These are phyloP conservation scores for Schizosaccharomyces osmophilus DNA, from an alignment of 805 yeast species.

Conservation along the genomic window DNA sequence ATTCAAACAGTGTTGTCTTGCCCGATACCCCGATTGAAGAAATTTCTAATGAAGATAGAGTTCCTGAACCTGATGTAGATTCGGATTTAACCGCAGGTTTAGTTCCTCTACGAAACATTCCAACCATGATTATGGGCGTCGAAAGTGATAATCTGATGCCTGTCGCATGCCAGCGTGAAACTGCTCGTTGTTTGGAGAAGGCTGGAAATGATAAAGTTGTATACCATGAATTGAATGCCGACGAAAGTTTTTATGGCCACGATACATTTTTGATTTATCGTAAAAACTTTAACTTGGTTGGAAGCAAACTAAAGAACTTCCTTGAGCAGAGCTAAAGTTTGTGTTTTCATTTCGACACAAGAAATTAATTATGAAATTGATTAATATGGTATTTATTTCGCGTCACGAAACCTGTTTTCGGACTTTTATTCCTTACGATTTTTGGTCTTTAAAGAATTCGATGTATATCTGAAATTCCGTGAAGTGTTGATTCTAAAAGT, in stretches of 20 bases:
- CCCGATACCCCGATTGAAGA: background rate
- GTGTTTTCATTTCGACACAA: no score
- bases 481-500: no score
- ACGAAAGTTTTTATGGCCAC: slow-evolving; percentile 66
- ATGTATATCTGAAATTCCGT: no score
- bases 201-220: slow-evolving; percentile 19
- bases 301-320: background rate
- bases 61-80: background rate
- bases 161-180: slow-evolving; percentile 79
- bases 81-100: slow-evolving; percentile 45
- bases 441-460: no score
- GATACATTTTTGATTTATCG: slow-evolving; percentile 68
- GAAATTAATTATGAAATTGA: no score
- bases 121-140: slow-evolving; percentile 67
- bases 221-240: slow-evolving; percentile 53
- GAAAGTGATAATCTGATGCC: slow-evolving; percentile 81
- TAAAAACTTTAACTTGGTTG: slow-evolving; percentile 31
- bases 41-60: background rate
- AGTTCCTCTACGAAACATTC: slow-evolving; percentile 32
- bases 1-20: background rate
- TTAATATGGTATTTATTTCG: no score
- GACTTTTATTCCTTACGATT: no score
- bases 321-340: background rate
- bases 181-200: slow-evolving; percentile 31
- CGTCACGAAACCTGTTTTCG: no score